phyloP scores from a whole-genome alignment of 805 yeast species.

The Lipomyces japonicus region DNA sequence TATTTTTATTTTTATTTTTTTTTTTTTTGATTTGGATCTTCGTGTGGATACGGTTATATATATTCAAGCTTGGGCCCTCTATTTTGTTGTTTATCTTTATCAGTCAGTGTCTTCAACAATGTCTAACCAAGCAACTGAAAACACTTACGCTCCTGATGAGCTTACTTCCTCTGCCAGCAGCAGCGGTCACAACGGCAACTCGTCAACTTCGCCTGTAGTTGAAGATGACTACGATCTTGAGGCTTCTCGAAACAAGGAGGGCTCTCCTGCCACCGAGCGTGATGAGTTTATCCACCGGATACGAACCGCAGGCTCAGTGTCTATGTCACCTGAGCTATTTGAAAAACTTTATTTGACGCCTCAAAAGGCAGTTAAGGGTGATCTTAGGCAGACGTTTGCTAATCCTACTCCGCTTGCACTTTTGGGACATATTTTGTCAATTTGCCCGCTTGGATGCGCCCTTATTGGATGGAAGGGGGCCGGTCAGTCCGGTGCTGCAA shows the following conservation, averaged over 20 bases:
- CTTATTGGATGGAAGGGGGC: conserved; percentile 10
- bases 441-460: conserved; percentile 1
- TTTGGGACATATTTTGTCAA: conserved; percentile 2
- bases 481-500: conserved; percentile 13
- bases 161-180: too few species aligned
- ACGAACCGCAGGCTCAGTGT: conserved; percentile 26
- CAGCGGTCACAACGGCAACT: too few species aligned
- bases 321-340: conserved; percentile 29
- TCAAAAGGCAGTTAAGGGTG: conserved; percentile 17
- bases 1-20: too few species aligned
- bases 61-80: too few species aligned
- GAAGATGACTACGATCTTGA: conserved; percentile 6
- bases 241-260: conserved; percentile 18
- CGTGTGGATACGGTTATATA: too few species aligned
- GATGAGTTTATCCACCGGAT: conserved; percentile 26
- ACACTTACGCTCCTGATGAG: too few species aligned
- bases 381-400: conserved; percentile 26
- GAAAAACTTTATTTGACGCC: conserved; percentile 29
- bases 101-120: too few species aligned
- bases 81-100: too few species aligned
- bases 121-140: too few species aligned
- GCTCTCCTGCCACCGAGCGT: not conserved
- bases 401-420: conserved; percentile 26
- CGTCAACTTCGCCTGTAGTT: too few species aligned
- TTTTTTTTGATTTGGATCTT: too few species aligned